Conservation (phyloP, 495 filamentous ascomycete genomes). For the Geopyxis carbonaria region DNA sequence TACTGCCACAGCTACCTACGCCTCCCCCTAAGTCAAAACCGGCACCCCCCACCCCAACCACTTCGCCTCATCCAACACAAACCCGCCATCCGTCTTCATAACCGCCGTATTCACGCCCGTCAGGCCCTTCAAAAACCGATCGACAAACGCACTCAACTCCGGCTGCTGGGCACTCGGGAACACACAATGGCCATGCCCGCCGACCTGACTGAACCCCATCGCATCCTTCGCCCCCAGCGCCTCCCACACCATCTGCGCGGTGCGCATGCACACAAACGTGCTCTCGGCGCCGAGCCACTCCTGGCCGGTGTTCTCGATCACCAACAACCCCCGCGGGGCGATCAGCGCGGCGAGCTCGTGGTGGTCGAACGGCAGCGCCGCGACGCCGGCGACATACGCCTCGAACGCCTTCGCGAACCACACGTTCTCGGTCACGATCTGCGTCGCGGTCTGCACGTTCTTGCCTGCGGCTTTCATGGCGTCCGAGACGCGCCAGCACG, state of each 20-base stretch:
- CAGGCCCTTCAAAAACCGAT: too few species aligned
- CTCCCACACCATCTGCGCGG: conserved; percentile 26
- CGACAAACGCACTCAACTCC: too few species aligned
- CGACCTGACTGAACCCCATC: too few species aligned
- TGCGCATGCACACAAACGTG: conserved; percentile 29
- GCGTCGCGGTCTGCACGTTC: conserved; percentile 28
- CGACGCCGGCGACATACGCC: conserved; percentile 16
- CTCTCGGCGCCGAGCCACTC: conserved; percentile 30
- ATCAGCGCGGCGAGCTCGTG: conserved; percentile 30
- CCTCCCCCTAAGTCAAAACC: too few species aligned
- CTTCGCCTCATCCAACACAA: too few species aligned
- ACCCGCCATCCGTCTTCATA: too few species aligned
- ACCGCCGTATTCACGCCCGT: too few species aligned
- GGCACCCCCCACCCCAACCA: too few species aligned
- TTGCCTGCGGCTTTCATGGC: conserved; percentile 28
- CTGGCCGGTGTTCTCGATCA: conserved; percentile 31
- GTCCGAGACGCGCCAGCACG: conserved; percentile 32
- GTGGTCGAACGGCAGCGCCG: conserved; percentile 29
- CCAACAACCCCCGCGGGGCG: conserved; percentile 28
- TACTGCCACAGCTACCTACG: too few species aligned
- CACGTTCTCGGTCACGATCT: conserved; percentile 33
- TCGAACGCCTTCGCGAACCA: conserved; percentile 32
- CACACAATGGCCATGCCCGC: too few species aligned
- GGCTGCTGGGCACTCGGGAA: too few species aligned
- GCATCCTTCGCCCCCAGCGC: conserved; percentile 24